Conservation (phyloP, 371 early-diverging fungal species). For the Coelomomyces lativittatus region DNA sequence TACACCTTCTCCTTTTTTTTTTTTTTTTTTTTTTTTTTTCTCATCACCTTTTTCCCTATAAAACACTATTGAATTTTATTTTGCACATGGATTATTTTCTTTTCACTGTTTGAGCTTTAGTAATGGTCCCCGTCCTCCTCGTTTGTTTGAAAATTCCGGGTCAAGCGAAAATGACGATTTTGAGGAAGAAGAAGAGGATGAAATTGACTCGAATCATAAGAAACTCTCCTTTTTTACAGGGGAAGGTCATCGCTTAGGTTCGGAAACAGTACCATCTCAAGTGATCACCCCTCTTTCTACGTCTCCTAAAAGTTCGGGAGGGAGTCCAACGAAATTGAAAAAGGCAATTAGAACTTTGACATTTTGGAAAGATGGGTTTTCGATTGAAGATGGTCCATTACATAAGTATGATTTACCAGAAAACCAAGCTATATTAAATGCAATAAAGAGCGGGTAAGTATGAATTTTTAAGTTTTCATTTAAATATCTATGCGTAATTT, state of each 20-base stretch:
- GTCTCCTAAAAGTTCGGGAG: background rate
- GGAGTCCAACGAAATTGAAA: background rate
- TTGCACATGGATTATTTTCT: no score
- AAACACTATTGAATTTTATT: no score
- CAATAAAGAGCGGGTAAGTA: conserved; percentile 69
- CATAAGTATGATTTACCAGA: conserved; percentile 64
- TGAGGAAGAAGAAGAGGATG: conserved; percentile 3
- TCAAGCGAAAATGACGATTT: background rate
- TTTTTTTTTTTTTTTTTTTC: background rate
- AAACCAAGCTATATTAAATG: conserved; percentile 58
- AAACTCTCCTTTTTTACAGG: conserved; percentile 39
- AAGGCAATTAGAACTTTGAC: conserved; percentile 31
- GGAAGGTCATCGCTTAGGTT: conserved; percentile 2
- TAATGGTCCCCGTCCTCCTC: background rate
- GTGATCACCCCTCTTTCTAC: background rate
- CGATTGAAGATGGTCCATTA: conserved; percentile 79
- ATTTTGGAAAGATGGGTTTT: conserved; percentile 89
- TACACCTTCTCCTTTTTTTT: conserved; percentile 10
- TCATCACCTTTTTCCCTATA: no score
- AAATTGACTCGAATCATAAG: conserved; percentile 5
- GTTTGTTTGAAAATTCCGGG: background rate
- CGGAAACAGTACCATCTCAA: conserved; percentile 1
- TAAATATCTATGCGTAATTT: no score
- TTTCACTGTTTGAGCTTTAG: background rate
- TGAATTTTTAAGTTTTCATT: no score